Evolutionary conservation across 768 basidiomycete genomes (phyloP).

Genomic region (Boletus edulis): DNA sequence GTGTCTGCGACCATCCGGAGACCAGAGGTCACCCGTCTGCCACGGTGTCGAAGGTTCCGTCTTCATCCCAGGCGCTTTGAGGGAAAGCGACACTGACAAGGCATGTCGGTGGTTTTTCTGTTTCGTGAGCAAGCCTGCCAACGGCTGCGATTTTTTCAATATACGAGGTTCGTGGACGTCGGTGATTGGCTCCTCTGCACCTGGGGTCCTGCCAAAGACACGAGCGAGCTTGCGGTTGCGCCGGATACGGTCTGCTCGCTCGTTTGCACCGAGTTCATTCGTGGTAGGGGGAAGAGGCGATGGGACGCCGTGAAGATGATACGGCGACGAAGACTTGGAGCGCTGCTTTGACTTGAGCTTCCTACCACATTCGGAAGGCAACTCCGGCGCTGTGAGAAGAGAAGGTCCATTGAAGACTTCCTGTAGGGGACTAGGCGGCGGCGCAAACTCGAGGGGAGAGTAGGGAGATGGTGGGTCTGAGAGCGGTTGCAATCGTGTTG

Average conservation of each 20-base stretch:
- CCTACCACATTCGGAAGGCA: constrained; percentile 37
- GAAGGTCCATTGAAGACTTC: constrained; percentile 36
- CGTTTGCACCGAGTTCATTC: constrained; percentile 59
- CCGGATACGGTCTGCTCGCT: constrained; percentile 70
- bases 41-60: constrained; percentile 30
- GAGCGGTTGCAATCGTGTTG: constrained; percentile 11
- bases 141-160: constrained; percentile 22
- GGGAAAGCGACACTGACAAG: constrained; percentile 28
- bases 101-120: constrained; percentile 32
- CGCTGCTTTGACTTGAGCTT: constrained; percentile 24
- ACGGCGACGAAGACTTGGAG: constrained; percentile 30
- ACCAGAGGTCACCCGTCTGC: constrained; percentile 34
- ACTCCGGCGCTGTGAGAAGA: constrained; percentile 46
- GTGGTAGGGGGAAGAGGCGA: constrained; percentile 57
- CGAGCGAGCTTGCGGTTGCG: constrained; percentile 78
- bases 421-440: constrained; percentile 12
- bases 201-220: constrained; percentile 71
- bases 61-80: constrained; percentile 16
- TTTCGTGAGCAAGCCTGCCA: constrained; percentile 30
- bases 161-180: constrained; percentile 25
- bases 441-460: constrained; percentile 32
- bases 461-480: constrained; percentile 27
- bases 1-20: constrained; percentile 43
- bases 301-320: constrained; percentile 4
- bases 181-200: constrained; percentile 35